Base-by-base conservation (phyloP, 192 early-diverging fungal species). In the Chytriomyces sp. region DNA sequence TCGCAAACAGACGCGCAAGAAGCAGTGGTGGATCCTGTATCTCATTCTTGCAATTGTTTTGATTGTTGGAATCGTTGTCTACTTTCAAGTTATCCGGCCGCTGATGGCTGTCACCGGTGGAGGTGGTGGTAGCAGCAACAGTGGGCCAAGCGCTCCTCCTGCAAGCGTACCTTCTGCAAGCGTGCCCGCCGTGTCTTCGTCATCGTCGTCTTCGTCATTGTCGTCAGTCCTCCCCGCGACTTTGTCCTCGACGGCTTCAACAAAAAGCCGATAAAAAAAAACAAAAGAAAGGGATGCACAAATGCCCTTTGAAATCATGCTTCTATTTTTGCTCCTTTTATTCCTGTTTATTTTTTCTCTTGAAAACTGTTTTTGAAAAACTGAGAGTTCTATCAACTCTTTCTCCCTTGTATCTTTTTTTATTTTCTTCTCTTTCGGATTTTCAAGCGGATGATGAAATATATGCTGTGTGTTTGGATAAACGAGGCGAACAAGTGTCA, bases 1-100 rank as follows among this genome's bases (percentile, higher is more conserved):
- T 69, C 64, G 83, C 26, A 83, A 86, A 63, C 23, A 77, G 24
- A 79, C 85, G 8, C 67, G 87, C 50, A 88, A 86, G 69, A 86
- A 83, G 78, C 45, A 73, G 49, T 84, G 84, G 85, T 82, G 74
- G 76, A 83, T 86, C 28, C 8, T 69, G 11, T 59, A 28, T 10
- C 20, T 79, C 13, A 61, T 84, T 62, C 7, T 84, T 5, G 62
- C 78, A 0, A 13, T 84, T 5, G 43, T 84, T 47, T 5, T 84
- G 44, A 61, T 79, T 61, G 45, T 84, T 10, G 71, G 50, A 46
- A 50, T 70, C 18, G 18, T 79, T 18, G 48, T 82, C 5, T 82
- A 76, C 48, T 35, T 82, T 26, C 13, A 82, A 24, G 67, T 69
- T 16, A 69, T 69, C 13, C 1, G 35, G 13, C 53, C 53, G 13